Evolutionary conservation across 2,329 filamentous ascomycete genomes (phyloP).

Genomic region (Rhynchosporium secalis): DNA sequence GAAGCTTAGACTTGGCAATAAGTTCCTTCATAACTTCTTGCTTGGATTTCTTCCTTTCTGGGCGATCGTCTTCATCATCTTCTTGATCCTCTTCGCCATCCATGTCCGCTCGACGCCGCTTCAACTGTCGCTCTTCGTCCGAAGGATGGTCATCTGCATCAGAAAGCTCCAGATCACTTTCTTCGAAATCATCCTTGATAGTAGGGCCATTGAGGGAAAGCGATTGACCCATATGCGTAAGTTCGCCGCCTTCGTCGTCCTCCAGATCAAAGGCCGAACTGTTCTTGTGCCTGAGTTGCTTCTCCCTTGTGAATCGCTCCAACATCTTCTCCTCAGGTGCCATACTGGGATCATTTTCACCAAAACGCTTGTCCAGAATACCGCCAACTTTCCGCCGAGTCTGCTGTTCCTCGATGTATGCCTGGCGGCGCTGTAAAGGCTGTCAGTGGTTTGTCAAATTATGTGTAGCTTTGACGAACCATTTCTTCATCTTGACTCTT

Average conservation of each 20-base stretch:
- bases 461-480: constrained; percentile 47
- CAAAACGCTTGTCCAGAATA: constrained; percentile 89
- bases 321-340: constrained; percentile 89
- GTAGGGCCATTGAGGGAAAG: constrained; percentile 61
- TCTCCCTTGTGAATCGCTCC: constrained; percentile 86
- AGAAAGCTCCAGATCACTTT: constrained; percentile 64
- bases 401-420: constrained; percentile 66
- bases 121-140: constrained; percentile 55
- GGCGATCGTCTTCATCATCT: constrained; percentile 54
- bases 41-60: constrained; percentile 89
- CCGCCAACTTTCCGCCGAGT: constrained; percentile 87
- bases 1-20: constrained; percentile 92
- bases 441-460: not conserved
- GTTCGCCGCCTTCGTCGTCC: constrained; percentile 65
- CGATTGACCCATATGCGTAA: constrained; percentile 83
- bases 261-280: constrained; percentile 87
- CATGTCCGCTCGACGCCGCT: constrained; percentile 54
- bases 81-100: constrained; percentile 53
- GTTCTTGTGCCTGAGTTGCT: constrained; percentile 75
- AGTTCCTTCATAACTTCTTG: constrained; percentile 98
- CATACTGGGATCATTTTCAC: constrained; percentile 93
- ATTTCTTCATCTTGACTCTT: constrained; percentile 86
- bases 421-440: constrained; percentile 24
- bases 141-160: constrained; percentile 59
- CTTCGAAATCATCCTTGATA: constrained; percentile 73